These are phyloP conservation scores for Artomyces pyxidatus DNA, from an alignment of 768 basidiomycete genomes.

Conservation along the genomic window DNA sequence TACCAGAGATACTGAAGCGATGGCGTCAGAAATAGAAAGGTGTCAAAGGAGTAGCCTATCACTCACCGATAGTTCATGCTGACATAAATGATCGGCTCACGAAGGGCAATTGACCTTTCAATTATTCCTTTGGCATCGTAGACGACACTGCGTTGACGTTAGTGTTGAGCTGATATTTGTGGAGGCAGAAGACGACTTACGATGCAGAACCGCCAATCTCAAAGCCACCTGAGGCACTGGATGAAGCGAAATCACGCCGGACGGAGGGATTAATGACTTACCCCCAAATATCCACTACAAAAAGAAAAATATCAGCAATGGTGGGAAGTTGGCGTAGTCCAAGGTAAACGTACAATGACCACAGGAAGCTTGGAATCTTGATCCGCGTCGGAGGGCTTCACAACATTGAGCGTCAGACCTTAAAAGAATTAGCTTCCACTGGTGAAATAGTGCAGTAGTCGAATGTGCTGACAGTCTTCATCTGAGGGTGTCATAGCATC, in stretches of 20 bases:
- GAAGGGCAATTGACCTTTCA: slow-evolving; percentile 17
- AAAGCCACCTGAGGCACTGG: slow-evolving; percentile 8
- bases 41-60: not conserved
- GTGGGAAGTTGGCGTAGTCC: too few relatives aligned
- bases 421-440: too few relatives aligned
- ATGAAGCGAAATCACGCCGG: not conserved
- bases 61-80: slow-evolving; percentile 22
- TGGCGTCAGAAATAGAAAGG: not conserved
- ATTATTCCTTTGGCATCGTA: slow-evolving; percentile 20
- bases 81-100: slow-evolving; percentile 19
- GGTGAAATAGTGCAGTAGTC: too few relatives aligned
- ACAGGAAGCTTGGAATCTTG: slow-evolving; percentile 16
- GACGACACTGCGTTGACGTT: too few relatives aligned
- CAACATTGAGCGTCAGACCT: slow-evolving; percentile 21
- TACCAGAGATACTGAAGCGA: not conserved
- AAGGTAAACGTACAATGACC: slow-evolving; percentile 14
- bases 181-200: not conserved
- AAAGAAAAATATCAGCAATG: not conserved
- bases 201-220: slow-evolving; percentile 6
- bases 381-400: slow-evolving; percentile 10
- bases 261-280: not conserved
- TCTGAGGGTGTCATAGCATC: slow-evolving; percentile 1
- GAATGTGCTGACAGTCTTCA: slow-evolving; percentile 21
- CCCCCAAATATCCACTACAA: slow-evolving; percentile 21
- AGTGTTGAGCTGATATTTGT: too few relatives aligned